Evolutionary conservation across 2,329 filamentous ascomycete species (phyloP).

Genomic region (Clarireedia hainanense): DNA sequence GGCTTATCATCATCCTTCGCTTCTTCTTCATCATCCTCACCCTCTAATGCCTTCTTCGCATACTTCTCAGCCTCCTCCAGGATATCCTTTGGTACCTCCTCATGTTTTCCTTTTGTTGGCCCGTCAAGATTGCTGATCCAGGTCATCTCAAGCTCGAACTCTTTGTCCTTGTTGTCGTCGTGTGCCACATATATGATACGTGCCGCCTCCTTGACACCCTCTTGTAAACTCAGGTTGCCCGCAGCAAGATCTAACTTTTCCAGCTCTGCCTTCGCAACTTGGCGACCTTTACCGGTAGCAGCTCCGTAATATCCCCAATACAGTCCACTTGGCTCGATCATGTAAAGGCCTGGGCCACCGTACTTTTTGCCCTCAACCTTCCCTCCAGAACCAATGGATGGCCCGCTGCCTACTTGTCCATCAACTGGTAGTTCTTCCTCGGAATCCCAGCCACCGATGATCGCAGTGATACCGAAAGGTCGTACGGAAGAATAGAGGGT

Average conservation of each 20-base stretch:
- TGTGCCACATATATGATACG: slow-evolving; percentile 96
- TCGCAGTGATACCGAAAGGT: slow-evolving; percentile 93
- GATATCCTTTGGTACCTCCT: slow-evolving; percentile 87
- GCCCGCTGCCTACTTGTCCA: slow-evolving; percentile 80
- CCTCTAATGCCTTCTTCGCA: slow-evolving; percentile 84
- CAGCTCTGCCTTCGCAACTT: slow-evolving; percentile 94
- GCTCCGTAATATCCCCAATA: slow-evolving; percentile 99
- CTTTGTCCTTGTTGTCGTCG: slow-evolving; percentile 99
- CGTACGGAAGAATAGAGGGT: slow-evolving; percentile 95
- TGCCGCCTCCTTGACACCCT: slow-evolving; percentile 93
- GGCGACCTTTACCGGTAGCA: slow-evolving; percentile 91
- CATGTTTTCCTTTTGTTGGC: slow-evolving; percentile 85
- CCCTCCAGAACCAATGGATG: slow-evolving; percentile 71
- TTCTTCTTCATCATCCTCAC: slow-evolving; percentile 75
- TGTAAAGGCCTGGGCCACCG: slow-evolving; percentile 91
- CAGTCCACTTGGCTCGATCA: slow-evolving; percentile 95
- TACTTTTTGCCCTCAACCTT: slow-evolving; percentile 69
- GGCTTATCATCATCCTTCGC: slow-evolving; percentile 48
- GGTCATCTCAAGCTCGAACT: slow-evolving; percentile 98
- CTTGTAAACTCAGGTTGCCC: slow-evolving; percentile 67
- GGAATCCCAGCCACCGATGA: slow-evolving; percentile 88
- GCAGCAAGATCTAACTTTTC: slow-evolving; percentile 90
- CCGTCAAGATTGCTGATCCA: slow-evolving; percentile 85
- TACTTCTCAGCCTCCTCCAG: slow-evolving; percentile 86
- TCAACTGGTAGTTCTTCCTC: slow-evolving; percentile 80